Conservation (phyloP, 495 filamentous ascomycete species). For the Glutinoglossum americanum region DNA sequence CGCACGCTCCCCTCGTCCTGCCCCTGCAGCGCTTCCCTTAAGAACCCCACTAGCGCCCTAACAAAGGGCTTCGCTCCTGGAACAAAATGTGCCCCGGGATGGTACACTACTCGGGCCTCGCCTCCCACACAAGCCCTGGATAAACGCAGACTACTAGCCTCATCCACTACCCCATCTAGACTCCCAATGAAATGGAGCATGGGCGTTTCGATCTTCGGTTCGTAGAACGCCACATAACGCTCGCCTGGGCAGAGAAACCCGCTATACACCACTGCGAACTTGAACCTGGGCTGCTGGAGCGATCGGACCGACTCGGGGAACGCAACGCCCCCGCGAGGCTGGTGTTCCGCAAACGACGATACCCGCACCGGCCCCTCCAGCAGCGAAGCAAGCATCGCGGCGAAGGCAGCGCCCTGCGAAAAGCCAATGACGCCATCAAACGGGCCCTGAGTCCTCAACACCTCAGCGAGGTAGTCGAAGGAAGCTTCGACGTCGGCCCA, state of each 20-base stretch:
- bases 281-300: conserved; percentile 35
- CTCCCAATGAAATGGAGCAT: conserved; percentile 65
- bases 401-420: conserved; percentile 20
- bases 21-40: conserved; percentile 18
- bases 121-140: conserved; percentile 41
- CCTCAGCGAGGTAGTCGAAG: conserved; percentile 32
- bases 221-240: conserved; percentile 48
- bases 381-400: conserved; percentile 37
- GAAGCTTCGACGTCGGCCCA: conserved; percentile 50
- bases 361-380: conserved; percentile 33
- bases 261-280: conserved; percentile 59
- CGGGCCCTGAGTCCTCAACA: conserved; percentile 27
- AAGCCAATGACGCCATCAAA: conserved; percentile 24
- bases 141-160: conserved; percentile 40
- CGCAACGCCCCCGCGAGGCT: conserved; percentile 16
- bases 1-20: not conserved
- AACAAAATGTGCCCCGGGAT: conserved; percentile 88
- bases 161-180: conserved; percentile 76
- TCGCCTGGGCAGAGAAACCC: conserved; percentile 51
- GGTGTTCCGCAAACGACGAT: conserved; percentile 22
- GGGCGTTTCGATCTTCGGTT: conserved; percentile 54
- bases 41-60: conserved; percentile 50
- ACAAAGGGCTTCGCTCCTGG: conserved; percentile 64
- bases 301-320: conserved; percentile 27
- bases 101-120: conserved; percentile 43